Base-by-base conservation (phyloP, 768 basidiomycete genomes). In the Leccinellum luteum region DNA sequence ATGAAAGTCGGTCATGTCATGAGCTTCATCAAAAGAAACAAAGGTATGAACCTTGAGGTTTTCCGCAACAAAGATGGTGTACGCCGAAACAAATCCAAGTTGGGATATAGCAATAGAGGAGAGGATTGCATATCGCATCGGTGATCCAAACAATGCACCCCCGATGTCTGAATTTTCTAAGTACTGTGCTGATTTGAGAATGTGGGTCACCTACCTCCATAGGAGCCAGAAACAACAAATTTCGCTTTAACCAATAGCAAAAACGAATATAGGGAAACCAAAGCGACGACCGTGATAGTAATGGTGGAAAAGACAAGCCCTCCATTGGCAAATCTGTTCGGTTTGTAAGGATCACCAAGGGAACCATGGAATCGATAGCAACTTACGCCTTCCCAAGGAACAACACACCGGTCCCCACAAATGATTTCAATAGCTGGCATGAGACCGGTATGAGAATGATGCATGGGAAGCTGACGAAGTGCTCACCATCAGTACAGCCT, bases 41-140 rank as follows among this genome's bases (percentile, higher is more conserved):
- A 48, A 54, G 30, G 47, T 2, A 34, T 65, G 17, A 59, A 78
- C 82, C 71, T 83, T 85, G 14, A 94, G 80, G 69, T 95, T 97
- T 75, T 95, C 85, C 1, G 95, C 89, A 44, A 98, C 93, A 70
- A 98, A 98, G 69, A 98, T 97, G 15, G 88, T 93, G 72, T 99
- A 99, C 13, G 94, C 94, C 32, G 84, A 69, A 47, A 90, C 89
- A 71, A 94, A 95, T 41, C 93, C 93, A 34, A 95, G 75, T 70
- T 94, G 97, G 1, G 96, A 98, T 23, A 95, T 69, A 0, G 89
- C 79, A 67, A 99, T 96, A 15, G 93, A 94, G 3, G 78, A 78
- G 8, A 99, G 82, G 67, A 99, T 98, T 14, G 86, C 76, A 59
- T 89, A 86, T 47, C 97, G 87, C 92, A 99, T 92, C 86, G 88